Evolutionary conservation across 1,284 basidiomycete species (phyloP).

Genomic region (Schizophyllum commune): DNA sequence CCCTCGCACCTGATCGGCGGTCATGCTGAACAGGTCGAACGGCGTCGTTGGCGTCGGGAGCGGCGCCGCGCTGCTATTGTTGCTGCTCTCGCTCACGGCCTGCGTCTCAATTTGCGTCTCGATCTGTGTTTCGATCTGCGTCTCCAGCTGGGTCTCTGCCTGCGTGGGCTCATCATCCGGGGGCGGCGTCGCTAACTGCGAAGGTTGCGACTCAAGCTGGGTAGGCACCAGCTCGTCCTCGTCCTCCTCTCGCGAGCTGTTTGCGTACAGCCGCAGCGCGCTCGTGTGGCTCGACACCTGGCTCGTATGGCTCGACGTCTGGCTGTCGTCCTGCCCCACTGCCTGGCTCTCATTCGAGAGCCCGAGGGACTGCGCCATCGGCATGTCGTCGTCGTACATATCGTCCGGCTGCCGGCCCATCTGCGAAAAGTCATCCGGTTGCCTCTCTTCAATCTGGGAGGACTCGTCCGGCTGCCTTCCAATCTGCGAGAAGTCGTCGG

Average conservation of each 20-base stretch:
- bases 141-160: not conserved
- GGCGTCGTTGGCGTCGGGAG: not conserved
- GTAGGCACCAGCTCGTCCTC: not conserved
- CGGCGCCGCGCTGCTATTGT: not conserved
- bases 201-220: not conserved
- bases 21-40: not conserved
- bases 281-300: not conserved
- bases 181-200: not conserved
- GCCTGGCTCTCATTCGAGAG: not conserved
- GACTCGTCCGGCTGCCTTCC: not conserved
- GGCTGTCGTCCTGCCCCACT: too few relatives aligned
- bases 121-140: not conserved
- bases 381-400: not conserved
- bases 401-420: not conserved
- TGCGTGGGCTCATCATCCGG: not conserved
- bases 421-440: not conserved
- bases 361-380: not conserved
- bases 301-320: not conserved
- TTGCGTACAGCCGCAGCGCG: not conserved
- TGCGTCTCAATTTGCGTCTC: not conserved
- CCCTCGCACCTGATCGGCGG: not conserved
- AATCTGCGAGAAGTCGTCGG: too few relatives aligned
- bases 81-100: not conserved
- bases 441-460: not conserved
- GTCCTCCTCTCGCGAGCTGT: not conserved